These are phyloP conservation scores for Mytilinidion resinicola DNA, from an alignment of 495 filamentous ascomycete genomes.

Conservation along the genomic window DNA sequence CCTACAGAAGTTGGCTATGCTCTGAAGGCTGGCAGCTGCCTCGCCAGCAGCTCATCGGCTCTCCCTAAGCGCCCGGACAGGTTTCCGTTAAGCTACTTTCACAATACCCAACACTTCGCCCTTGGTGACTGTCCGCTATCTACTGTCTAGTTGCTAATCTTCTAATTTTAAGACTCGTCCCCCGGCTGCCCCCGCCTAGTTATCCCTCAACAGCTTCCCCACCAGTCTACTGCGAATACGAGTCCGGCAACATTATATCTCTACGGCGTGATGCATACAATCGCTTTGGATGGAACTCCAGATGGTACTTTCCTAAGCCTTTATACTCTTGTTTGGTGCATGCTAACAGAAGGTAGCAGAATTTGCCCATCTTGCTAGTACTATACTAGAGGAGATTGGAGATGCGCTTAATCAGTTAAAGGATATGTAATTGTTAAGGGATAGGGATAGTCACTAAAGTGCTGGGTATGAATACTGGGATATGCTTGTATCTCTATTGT, in stretches of 20 bases:
- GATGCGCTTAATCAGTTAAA: constrained; percentile 10
- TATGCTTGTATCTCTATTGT: neutral
- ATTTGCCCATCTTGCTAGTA: constrained; percentile 11
- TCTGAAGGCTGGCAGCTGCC: constrained; percentile 11
- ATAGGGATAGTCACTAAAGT: neutral
- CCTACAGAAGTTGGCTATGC: constrained; percentile 15
- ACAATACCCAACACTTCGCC: constrained; percentile 15
- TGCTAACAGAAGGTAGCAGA: constrained; percentile 7
- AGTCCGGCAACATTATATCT: constrained; percentile 11
- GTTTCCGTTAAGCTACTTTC: constrained; percentile 7
- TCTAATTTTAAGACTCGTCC: constrained; percentile 9
- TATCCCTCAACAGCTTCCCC: constrained; percentile 15
- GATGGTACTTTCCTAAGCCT: constrained; percentile 13
- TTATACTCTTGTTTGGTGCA: neutral
- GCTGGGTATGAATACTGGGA: neutral
- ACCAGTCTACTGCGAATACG: constrained; percentile 11
- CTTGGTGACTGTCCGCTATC: constrained; percentile 3
- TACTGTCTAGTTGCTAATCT: constrained; percentile 10
- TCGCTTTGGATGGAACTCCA: constrained; percentile 13
- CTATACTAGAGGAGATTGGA: constrained; percentile 4
- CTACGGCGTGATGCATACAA: constrained; percentile 13
- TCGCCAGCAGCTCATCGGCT: constrained; percentile 10
- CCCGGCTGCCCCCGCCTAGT: constrained; percentile 13
- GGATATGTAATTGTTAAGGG: constrained; percentile 8
- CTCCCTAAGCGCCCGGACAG: constrained; percentile 6